These are phyloP conservation scores for Teratosphaeria nubilosa DNA, from an alignment of 2,329 filamentous ascomycete species.

Conservation along the genomic window DNA sequence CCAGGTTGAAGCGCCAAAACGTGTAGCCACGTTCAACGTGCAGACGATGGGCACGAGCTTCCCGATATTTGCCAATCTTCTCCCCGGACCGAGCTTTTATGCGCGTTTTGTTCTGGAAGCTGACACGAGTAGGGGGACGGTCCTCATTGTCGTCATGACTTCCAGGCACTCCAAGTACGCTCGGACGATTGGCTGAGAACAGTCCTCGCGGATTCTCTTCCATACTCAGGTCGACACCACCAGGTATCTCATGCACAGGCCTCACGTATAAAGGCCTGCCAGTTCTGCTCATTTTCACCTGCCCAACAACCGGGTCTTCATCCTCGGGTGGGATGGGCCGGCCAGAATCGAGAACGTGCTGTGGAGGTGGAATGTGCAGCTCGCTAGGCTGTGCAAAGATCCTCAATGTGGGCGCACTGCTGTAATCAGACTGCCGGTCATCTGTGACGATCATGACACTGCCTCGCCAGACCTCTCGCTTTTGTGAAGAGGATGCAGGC, in stretches of 20 bases:
- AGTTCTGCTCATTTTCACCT: conserved; percentile 73
- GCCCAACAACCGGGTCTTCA: conserved; percentile 78
- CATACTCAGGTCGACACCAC: conserved; percentile 65
- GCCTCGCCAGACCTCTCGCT: conserved; percentile 77
- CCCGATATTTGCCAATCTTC: conserved; percentile 67
- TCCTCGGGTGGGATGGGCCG: conserved; percentile 61
- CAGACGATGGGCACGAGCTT: conserved; percentile 70
- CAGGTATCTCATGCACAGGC: conserved; percentile 75
- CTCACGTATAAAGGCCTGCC: conserved; percentile 82
- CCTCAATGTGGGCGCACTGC: conserved; percentile 55
- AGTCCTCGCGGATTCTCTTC: conserved; percentile 73
- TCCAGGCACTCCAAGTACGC: conserved; percentile 18
- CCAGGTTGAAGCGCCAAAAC: conserved; percentile 95
- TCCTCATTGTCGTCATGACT: conserved; percentile 8
- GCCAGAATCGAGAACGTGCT: conserved; percentile 51
- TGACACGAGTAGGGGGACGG: conserved; percentile 18
- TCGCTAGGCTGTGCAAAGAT: conserved; percentile 82
- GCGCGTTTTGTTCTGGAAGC: conserved; percentile 34
- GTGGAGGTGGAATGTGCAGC: conserved; percentile 67
- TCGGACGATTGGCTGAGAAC: conserved; percentile 49
- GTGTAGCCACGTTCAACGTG: conserved; percentile 80
- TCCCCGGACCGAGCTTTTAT: conserved; percentile 61
- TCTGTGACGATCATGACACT: conserved; percentile 91
- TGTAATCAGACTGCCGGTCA: conserved; percentile 74
- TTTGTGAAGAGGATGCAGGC: conserved; percentile 25